Base-by-base conservation (phyloP, 768 basidiomycete genomes). In the Omphalotus guepiniiformis region DNA sequence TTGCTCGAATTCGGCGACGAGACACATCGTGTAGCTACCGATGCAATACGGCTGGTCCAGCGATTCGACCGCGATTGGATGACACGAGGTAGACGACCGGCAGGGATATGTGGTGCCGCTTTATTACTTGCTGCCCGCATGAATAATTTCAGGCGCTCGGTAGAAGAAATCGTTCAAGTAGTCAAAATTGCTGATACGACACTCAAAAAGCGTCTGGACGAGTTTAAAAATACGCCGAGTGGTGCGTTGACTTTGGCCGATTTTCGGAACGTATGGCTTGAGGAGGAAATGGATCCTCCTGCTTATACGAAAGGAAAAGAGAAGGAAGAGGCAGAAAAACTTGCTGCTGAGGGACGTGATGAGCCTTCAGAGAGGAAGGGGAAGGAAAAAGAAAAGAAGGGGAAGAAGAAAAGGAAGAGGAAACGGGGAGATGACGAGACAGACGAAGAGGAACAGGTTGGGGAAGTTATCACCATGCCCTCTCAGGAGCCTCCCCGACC, bases 131-230 rank as follows among this genome's bases (percentile, higher is more conserved):
- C 96, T 0, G 96, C 93, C 26, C 83, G 96, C 21, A 98, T 99
- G 96, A 97, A 95, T 69, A 96, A 96, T 64, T 98, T 95, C 60
- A 74, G 94, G 35, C 74, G 96, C 38, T 90, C 86, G 21, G 76
- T 97, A 9, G 89, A 94, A 60, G 96, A 99, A 65, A 88, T 99
- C 39, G 93, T 97, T 16, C 96, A 99, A 61, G 93, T 99, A 13
- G 96, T 98, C 55, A 99, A 98, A 69, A 96, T 97, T 55, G 92
- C 93, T n/a, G 93, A 97, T 58, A 85, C 83, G 9, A 99, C 96
- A 3, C 67, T 99, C 35, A 83, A 85, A 68, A 97, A 95, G 65
- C 80, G 96, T 15, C 70, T 99, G 13, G 88, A 93, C 21, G 96
- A 99, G 68, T 99, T 99, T 73, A 90, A 85, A 61, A 81, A 79